phyloP scores from a whole-genome alignment of 2,329 filamentous ascomycete species.

The Penicillium sp. region DNA sequence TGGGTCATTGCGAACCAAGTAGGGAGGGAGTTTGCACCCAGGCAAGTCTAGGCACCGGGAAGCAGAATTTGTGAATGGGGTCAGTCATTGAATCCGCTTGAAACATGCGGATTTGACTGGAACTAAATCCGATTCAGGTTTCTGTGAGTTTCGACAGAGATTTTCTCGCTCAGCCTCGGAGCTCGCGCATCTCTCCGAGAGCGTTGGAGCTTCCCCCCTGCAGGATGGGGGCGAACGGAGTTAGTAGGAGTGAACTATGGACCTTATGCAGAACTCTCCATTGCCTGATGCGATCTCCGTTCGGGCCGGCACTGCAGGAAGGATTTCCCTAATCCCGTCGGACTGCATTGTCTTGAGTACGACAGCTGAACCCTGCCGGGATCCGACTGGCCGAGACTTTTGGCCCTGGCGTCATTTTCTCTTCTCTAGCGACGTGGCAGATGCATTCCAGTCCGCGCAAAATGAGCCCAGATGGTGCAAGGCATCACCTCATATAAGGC shows the following conservation, averaged over 20 bases:
- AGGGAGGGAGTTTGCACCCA: no score
- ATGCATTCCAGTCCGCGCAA: background rate
- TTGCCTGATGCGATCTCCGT: constrained; percentile 22
- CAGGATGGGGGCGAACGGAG: background rate
- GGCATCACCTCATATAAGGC: constrained; percentile 7
- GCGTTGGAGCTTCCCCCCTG: background rate
- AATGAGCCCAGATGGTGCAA: constrained; percentile 4
- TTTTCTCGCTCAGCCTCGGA: no score
- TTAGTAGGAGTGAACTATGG: constrained; percentile 6
- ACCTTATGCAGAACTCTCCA: constrained; percentile 5
- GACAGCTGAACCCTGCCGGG: no score
- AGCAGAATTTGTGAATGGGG: no score
- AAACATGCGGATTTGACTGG: no score
- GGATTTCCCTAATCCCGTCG: no score
- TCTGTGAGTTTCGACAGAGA: background rate
- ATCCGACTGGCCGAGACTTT: constrained; percentile 5
- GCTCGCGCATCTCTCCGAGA: no score
- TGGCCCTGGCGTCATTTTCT: constrained; percentile 9
- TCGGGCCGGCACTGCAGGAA: constrained; percentile 23
- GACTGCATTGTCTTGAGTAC: no score
- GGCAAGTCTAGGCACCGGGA: no score
- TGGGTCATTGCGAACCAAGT: no score
- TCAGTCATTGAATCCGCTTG: no score
- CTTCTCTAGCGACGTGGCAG: no score
- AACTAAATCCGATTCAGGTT: constrained; percentile 2